These are phyloP conservation scores for Aegilops longissima DNA, from an alignment of 176 grass and related monocot species.

Conservation along the genomic window DNA sequence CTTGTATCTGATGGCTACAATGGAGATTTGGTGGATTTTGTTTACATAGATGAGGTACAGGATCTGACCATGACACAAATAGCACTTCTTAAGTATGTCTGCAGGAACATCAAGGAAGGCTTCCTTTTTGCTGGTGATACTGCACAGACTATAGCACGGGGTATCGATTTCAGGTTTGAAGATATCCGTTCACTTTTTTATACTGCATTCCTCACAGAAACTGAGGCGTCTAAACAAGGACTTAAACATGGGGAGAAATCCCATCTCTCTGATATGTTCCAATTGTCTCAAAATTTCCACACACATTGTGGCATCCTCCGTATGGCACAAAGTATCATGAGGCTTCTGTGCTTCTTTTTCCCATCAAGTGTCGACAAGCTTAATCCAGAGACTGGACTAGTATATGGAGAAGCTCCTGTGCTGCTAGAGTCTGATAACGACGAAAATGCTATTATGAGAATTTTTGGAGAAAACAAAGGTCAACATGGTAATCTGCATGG, in stretches of 20 bases:
- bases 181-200: constrained; percentile 83
- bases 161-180: constrained; percentile 87
- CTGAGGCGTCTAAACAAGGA: constrained; percentile 3
- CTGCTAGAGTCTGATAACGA: constrained; percentile 70
- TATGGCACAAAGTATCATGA: constrained; percentile 79
- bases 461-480: constrained; percentile 61
- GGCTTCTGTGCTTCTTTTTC: constrained; percentile 74
- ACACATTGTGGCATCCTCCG: constrained; percentile 74
- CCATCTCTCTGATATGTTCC: constrained; percentile 58
- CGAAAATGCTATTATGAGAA: constrained; percentile 79
- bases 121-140: constrained; percentile 93
- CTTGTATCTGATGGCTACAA: constrained; percentile 44
- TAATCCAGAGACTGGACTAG: constrained; percentile 60
- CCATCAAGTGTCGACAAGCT: constrained; percentile 70
- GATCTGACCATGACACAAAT: constrained; percentile 83
- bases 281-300: constrained; percentile 80
- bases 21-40: constrained; percentile 53
- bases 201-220: constrained; percentile 52
- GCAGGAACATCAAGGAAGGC: constrained; percentile 70
- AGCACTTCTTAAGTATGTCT: constrained; percentile 73
- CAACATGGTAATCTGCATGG: constrained; percentile 26
- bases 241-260: constrained; percentile 33
- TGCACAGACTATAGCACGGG: constrained; percentile 80
- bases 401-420: constrained; percentile 84
- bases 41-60: constrained; percentile 96